Conservation (phyloP, 2,329 filamentous ascomycete species). For the Ophioceras dolichostomum region DNA sequence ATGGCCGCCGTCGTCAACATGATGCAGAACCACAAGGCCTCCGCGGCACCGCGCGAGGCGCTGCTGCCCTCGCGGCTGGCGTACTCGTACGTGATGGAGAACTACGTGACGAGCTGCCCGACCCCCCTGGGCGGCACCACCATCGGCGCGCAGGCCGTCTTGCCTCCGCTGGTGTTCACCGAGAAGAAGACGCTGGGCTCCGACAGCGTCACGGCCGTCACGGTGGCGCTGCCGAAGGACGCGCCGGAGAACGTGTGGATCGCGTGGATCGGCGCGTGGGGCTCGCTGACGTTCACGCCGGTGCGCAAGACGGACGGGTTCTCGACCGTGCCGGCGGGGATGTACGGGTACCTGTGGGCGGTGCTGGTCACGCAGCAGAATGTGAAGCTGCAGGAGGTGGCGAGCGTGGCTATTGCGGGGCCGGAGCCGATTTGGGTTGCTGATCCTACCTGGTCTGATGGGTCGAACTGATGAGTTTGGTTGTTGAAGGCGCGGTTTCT, state of each 20-base stretch:
- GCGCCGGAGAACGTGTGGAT: conserved; percentile 12
- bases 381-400: conserved; percentile 9
- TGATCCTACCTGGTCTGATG: neutral
- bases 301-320: conserved; percentile 10
- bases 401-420: conserved; percentile 16
- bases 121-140: conserved; percentile 11
- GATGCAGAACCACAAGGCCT: conserved; percentile 22
- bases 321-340: conserved; percentile 15
- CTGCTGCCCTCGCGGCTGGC: conserved; percentile 18
- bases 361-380: conserved; percentile 17
- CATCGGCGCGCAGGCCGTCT: conserved; percentile 6
- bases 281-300: conserved; percentile 16
- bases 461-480: neutral
- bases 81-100: conserved; percentile 16
- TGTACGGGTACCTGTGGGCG: conserved; percentile 23
- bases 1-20: conserved; percentile 23
- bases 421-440: conserved; percentile 22
- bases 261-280: conserved; percentile 25
- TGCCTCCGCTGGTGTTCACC: conserved; percentile 13
- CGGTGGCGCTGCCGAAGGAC: conserved; percentile 11
- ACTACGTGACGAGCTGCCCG: conserved; percentile 16
- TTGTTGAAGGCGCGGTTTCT: neutral
- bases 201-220: conserved; percentile 8
- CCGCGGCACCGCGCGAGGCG: conserved; percentile 19
- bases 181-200: conserved; percentile 7